Conservation (phyloP, 257 asterid species). For the Solanum appendiculatum region DNA sequence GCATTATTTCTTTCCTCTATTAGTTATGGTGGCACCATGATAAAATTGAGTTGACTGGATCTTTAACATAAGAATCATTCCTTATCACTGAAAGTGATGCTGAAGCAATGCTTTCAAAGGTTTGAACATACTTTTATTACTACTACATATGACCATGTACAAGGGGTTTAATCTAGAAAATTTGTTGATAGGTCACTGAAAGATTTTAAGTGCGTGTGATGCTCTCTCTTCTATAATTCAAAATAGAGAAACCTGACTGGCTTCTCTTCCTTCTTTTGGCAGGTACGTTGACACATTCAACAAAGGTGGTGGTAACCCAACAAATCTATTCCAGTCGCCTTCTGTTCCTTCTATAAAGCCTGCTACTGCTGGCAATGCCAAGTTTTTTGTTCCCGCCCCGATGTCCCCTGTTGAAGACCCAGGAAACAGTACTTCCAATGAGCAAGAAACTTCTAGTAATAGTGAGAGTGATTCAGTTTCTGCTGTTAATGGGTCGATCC, state of each 20-base stretch:
- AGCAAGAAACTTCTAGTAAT: slow-evolving; percentile 16
- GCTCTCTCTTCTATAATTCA: not conserved
- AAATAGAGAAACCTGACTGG: not conserved
- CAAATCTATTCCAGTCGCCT: slow-evolving; percentile 58
- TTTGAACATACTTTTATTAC: not conserved
- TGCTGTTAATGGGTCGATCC: slow-evolving; percentile 18
- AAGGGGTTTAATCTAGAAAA: not conserved
- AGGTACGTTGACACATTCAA: slow-evolving; percentile 43
- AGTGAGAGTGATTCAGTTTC: slow-evolving; percentile 33
- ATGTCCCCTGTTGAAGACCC: slow-evolving; percentile 35
- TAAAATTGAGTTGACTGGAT: not conserved
- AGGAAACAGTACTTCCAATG: slow-evolving; percentile 15
- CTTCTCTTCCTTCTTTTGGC: slow-evolving; percentile 8
- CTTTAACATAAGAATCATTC: not conserved
- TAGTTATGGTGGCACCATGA: not conserved
- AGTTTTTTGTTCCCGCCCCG: slow-evolving; percentile 70
- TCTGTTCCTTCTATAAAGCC: slow-evolving; percentile 49
- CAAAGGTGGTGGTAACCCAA: slow-evolving; percentile 61
- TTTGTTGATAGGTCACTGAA: not conserved
- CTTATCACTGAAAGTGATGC: not conserved
- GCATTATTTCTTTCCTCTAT: not conserved
- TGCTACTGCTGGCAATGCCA: slow-evolving; percentile 37
- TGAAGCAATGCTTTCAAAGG: not conserved
- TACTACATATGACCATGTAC: not conserved
- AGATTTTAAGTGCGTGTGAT: not conserved